Evolutionary conservation across 352 stramenopile species (phyloP).

Genomic region (Phytophthora multivora): DNA sequence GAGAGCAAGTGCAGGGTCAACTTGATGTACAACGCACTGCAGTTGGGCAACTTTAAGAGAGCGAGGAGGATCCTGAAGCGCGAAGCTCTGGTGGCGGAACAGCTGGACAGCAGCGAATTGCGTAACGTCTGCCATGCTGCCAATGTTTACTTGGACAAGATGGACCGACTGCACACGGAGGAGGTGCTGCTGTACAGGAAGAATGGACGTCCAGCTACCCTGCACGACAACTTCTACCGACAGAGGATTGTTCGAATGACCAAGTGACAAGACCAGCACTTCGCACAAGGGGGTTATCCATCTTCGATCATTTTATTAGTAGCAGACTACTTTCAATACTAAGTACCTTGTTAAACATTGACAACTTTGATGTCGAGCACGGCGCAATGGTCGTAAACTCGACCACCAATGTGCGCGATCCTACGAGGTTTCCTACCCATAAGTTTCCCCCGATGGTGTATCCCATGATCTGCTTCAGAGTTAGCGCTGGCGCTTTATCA

Average conservation of each 20-base stretch:
- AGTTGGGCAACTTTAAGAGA: constrained; percentile 62
- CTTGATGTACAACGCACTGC: constrained; percentile 81
- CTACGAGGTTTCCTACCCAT: constrained; percentile 15
- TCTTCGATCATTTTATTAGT: not conserved
- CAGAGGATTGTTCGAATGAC: constrained; percentile 71
- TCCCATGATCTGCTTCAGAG: constrained; percentile 16
- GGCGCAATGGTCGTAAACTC: not conserved
- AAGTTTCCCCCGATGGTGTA: constrained; percentile 13
- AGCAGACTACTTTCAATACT: too few species aligned
- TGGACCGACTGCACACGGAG: constrained; percentile 62
- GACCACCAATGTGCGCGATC: constrained; percentile 8
- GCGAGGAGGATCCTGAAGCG: constrained; percentile 55
- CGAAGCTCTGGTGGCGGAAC: constrained; percentile 49
- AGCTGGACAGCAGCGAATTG: constrained; percentile 63
- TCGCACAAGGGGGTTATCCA: not conserved
- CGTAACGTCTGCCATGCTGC: constrained; percentile 65
- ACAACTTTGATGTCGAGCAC: not conserved
- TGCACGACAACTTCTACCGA: constrained; percentile 84
- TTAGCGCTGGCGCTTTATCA: not conserved
- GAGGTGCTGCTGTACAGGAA: constrained; percentile 39
- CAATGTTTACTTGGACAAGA: constrained; percentile 72
- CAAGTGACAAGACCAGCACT: constrained; percentile 40
- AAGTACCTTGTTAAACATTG: not conserved
- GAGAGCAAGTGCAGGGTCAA: constrained; percentile 87
- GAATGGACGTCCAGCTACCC: constrained; percentile 22